phyloP scores from a whole-genome alignment of 345 rosid species.

The Fremontodendron californicum region DNA sequence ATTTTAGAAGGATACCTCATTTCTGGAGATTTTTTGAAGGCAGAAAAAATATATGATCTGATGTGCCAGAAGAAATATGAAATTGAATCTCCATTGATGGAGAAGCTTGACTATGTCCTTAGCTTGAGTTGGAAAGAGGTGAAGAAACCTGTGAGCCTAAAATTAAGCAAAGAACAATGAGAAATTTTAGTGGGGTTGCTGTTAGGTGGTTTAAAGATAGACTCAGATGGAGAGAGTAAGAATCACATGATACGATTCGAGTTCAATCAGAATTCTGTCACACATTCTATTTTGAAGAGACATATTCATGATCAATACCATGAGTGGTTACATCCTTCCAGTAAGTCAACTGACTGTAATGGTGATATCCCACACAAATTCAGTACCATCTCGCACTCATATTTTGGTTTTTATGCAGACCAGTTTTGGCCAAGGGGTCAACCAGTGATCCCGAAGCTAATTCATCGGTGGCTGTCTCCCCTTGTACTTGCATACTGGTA shows the following conservation, averaged over 20 bases:
- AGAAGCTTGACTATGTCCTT: conserved; percentile 56
- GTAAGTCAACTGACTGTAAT: conserved; percentile 23
- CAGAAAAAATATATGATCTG: conserved; percentile 57
- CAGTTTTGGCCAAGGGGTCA: conserved; percentile 66
- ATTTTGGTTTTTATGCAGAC: conserved; percentile 67
- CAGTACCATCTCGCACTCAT: conserved; percentile 51
- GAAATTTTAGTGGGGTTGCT: conserved; percentile 81
- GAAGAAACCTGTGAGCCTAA: conserved; percentile 52
- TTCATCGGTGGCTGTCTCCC: conserved; percentile 84
- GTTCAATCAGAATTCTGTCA: conserved; percentile 47
- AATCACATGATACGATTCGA: conserved; percentile 55
- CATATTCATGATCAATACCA: conserved; percentile 58
- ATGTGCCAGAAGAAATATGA: conserved; percentile 71
- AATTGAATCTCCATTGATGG: conserved; percentile 47
- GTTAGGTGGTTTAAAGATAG: conserved; percentile 72
- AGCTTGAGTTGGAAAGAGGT: conserved; percentile 50
- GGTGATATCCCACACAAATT: conserved; percentile 43
- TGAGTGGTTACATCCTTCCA: conserved; percentile 73
- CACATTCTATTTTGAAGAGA: conserved; percentile 51
- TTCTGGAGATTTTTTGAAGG: conserved; percentile 51
- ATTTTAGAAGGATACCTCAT: conserved; percentile 56
- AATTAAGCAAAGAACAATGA: conserved; percentile 76
- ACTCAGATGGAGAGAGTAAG: conserved; percentile 53
- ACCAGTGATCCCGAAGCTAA: conserved; percentile 68
- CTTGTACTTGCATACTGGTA: conserved; percentile 75